Evolutionary conservation across 805 yeast genomes (phyloP).

Genomic region (Lipomyces sp.): DNA sequence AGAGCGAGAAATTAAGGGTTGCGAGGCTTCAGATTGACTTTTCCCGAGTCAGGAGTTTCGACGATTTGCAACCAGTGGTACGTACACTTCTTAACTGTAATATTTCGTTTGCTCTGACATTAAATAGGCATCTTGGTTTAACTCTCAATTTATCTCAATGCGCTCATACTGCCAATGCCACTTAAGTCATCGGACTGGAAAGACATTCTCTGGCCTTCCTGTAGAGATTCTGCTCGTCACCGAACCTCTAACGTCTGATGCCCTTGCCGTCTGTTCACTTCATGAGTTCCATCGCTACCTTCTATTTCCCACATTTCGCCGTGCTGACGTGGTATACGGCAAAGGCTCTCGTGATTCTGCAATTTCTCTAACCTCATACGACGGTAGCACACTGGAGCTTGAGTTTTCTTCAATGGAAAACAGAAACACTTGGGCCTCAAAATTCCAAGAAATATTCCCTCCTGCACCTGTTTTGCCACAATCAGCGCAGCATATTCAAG

Average conservation of each 20-base stretch:
- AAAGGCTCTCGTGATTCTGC: neutral
- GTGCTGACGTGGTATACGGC: slow-evolving; percentile 30
- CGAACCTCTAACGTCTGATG: slow-evolving; percentile 29
- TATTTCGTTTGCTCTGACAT: neutral
- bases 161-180: slow-evolving; percentile 37
- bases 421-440: slow-evolving; percentile 24
- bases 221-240: slow-evolving; percentile 33
- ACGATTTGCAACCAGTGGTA: slow-evolving; percentile 34
- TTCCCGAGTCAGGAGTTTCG: slow-evolving; percentile 34
- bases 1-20: slow-evolving; percentile 29
- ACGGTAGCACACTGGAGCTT: slow-evolving; percentile 28
- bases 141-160: slow-evolving; percentile 24
- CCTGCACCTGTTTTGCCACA: slow-evolving; percentile 29
- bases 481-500: slow-evolving; percentile 2
- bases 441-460: slow-evolving; percentile 25
- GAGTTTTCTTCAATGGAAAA: slow-evolving; percentile 30
- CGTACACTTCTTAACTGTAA: neutral
- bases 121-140: slow-evolving; percentile 26
- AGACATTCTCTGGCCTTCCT: slow-evolving; percentile 34
- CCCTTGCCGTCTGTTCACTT: slow-evolving; percentile 34
- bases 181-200: slow-evolving; percentile 31
- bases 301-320: slow-evolving; percentile 33
- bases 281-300: slow-evolving; percentile 34
- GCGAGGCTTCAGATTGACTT: slow-evolving; percentile 32
- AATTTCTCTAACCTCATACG: slow-evolving; percentile 24